Evolutionary conservation across 2,329 filamentous ascomycete genomes (phyloP), one percentile per base, ranked within the genome.

Genomic region (Whalleya microplaca): DNA sequence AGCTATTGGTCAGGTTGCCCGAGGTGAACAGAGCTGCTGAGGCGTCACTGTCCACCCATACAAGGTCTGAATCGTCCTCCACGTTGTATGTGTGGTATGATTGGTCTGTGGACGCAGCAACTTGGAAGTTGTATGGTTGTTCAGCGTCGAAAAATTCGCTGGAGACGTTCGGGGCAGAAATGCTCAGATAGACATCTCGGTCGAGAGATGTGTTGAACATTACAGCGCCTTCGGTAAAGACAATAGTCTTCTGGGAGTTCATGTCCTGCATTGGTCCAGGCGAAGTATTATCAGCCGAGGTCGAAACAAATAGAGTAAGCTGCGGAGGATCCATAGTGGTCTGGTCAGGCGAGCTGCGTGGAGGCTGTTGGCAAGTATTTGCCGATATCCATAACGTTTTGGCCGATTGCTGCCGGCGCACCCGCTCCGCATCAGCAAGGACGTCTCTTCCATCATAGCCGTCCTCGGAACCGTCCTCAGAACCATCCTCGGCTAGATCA

Each of bases 31-130:
- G 78, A 1, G 91, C 90, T 2, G 91, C 88, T 27, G 81, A 83
- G 43, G 85, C 87, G 72, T 98, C 95, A 21, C 91, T 92, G 69
- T 98, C 95, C 50, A 97, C 85, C 75, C 93, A 89, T 65, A 86
- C 84, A 7, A 97, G 78, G 61, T 88, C 83, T 0, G 84, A 77
- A 19, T 78, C 70, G 1, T 72, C 67, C 12, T 76, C 71, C 60
- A 81, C 74, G 62, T 85, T 77, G 65, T 84, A 90, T 37, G 75
- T 80, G 73, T 96, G 89, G 70, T 91, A 97, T 58, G 82, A 89
- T 1, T 78, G 83, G 65, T 96, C 89, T n/a, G 88, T 86, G 1
- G 93, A 97, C 4, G 85, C 90, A 1, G 91, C 92, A 20, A 99
- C 76, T 66, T 96, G 82, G 64, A 93, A 93, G 57, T 87, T 90